Evolutionary conservation across 805 yeast genomes (phyloP).

Genomic region (Millerozyma miso): DNA sequence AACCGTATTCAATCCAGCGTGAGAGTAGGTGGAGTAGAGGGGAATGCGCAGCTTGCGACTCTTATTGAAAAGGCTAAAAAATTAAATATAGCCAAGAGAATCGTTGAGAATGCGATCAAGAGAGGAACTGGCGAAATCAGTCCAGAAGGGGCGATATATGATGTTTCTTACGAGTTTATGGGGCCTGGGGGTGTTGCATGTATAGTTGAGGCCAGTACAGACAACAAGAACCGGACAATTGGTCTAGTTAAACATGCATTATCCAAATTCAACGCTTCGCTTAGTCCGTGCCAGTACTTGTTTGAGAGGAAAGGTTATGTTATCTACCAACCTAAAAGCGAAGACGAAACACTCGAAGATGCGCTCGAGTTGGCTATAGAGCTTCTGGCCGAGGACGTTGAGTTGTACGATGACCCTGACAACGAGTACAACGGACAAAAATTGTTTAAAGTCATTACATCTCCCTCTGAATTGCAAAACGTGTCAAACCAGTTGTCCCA

Average conservation of each 20-base stretch:
- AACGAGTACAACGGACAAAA: constrained; percentile 36
- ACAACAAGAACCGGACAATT: constrained; percentile 79
- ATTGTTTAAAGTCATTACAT: constrained; percentile 51
- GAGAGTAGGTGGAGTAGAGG: constrained; percentile 65
- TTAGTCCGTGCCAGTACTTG: constrained; percentile 74
- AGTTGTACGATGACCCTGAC: constrained; percentile 42
- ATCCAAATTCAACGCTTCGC: constrained; percentile 60
- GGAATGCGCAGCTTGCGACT: constrained; percentile 59
- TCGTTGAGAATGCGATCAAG: constrained; percentile 81
- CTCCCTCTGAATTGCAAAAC: constrained; percentile 55
- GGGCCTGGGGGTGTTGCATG: constrained; percentile 92
- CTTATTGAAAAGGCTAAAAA: constrained; percentile 76
- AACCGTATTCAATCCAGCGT: constrained; percentile 73
- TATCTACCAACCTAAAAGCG: constrained; percentile 38
- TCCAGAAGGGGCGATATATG: constrained; percentile 44
- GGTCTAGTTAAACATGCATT: constrained; percentile 72
- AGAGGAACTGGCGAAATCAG: constrained; percentile 72
- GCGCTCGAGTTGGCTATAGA: constrained; percentile 75
- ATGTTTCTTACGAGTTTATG: constrained; percentile 76
- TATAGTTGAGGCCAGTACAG: constrained; percentile 82
- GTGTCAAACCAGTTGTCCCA: constrained; percentile 57
- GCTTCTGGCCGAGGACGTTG: constrained; percentile 75
- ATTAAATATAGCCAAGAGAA: constrained; percentile 74
- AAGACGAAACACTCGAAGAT: constrained; percentile 49
- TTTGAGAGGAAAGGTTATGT: constrained; percentile 79